phyloP scores from a whole-genome alignment of 495 filamentous ascomycete species.

The Talaromyces stipitatus region DNA sequence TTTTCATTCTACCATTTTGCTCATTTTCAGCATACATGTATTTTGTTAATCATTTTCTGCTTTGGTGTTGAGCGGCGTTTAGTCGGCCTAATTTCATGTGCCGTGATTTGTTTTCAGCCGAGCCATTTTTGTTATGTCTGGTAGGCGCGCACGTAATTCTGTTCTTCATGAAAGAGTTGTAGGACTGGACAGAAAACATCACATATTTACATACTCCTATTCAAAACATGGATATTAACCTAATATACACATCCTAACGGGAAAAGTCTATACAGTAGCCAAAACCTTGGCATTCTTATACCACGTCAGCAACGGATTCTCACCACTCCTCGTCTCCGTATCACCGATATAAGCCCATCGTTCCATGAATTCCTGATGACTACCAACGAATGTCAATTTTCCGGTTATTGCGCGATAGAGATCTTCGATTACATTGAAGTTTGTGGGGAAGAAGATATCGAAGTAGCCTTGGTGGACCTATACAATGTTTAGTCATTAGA shows the following conservation, averaged over 20 bases:
- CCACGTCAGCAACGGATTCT: conserved; percentile 89
- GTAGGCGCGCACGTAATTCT: neutral
- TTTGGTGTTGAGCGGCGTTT: neutral
- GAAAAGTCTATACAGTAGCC: conserved; percentile 56
- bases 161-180: neutral
- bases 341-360: conserved; percentile 87
- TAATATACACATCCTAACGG: neutral
- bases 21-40: neutral
- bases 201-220: neutral
- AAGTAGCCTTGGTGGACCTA: conserved; percentile 98
- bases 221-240: neutral
- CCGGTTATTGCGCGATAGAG: conserved; percentile 89
- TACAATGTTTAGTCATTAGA: conserved; percentile 4
- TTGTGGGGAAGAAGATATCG: conserved; percentile 95
- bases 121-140: neutral
- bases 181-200: neutral
- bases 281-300: conserved; percentile 91
- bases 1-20: neutral
- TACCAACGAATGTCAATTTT: conserved; percentile 74
- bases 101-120: neutral
- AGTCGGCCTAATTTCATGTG: neutral
- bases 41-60: neutral
- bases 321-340: conserved; percentile 78
- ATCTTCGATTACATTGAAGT: conserved; percentile 81
- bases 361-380: conserved; percentile 83